A percentile compares a stretch with the other conserved stretches of the same genome.
These are phyloP conservation scores for Clavariopsis aquatica DNA, from an alignment of 495 filamentous ascomycete genomes.

Conservation along the genomic window DNA sequence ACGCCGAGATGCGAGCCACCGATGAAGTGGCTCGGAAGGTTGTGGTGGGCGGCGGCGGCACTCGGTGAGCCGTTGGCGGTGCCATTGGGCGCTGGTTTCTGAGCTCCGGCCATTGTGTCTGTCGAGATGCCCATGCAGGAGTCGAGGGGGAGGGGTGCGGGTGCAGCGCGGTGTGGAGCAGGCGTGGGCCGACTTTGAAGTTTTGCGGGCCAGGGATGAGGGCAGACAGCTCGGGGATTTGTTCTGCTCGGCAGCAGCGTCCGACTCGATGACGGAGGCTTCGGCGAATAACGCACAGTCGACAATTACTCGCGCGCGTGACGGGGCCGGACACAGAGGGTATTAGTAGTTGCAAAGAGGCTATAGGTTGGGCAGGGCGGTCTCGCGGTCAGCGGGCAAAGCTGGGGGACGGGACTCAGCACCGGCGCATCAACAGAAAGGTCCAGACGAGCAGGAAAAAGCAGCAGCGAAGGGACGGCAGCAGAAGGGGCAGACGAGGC, in stretches of 20 bases:
- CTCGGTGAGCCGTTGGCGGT: constrained; percentile 56
- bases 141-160: constrained; percentile 4
- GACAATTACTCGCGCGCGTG: not conserved
- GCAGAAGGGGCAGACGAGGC: constrained; percentile 6
- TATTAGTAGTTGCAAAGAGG: constrained; percentile 23
- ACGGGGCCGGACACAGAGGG: not conserved
- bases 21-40: constrained; percentile 88
- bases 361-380: constrained; percentile 9
- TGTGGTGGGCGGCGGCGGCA: constrained; percentile 73
- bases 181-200: not conserved
- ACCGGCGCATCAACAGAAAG: constrained; percentile 21
- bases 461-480: not conserved
- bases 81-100: constrained; percentile 18
- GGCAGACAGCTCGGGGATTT: constrained; percentile 9
- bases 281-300: not conserved
- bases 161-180: not conserved
- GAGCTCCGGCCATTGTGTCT: constrained; percentile 35
- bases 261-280: not conserved
- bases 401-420: constrained; percentile 8
- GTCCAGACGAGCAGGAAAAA: not conserved
- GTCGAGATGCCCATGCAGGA: constrained; percentile 30
- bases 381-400: constrained; percentile 26
- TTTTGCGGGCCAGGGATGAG: constrained; percentile 2
- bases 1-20: constrained; percentile 84
- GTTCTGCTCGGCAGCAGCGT: not conserved